Evolutionary conservation across 768 basidiomycete genomes (phyloP).

Genomic region (Podaxis sp.): DNA sequence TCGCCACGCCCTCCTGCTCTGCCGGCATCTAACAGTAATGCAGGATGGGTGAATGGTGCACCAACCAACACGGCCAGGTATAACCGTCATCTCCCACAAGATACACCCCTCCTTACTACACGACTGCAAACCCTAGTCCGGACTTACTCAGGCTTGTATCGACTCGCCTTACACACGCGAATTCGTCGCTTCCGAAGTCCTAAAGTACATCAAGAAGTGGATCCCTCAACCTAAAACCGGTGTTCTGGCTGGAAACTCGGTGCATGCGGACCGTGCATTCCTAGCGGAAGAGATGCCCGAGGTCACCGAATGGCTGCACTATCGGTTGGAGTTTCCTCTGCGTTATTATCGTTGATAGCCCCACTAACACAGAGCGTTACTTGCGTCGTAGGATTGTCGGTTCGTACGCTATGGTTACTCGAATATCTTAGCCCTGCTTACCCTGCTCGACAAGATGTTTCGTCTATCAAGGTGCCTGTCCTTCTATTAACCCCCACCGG

Average conservation of each 20-base stretch:
- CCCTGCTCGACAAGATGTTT: slow-evolving; percentile 61
- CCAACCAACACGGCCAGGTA: slow-evolving; percentile 74
- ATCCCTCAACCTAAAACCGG: slow-evolving; percentile 63
- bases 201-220: slow-evolving; percentile 84
- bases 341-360: not conserved
- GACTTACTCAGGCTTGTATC: slow-evolving; percentile 79
- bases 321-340: slow-evolving; percentile 48
- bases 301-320: slow-evolving; percentile 77
- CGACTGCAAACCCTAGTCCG: slow-evolving; percentile 51
- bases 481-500: not conserved
- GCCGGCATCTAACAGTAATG: not conserved
- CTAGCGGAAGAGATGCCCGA: slow-evolving; percentile 79
- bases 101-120: not conserved
- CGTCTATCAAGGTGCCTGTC: slow-evolving; percentile 67
- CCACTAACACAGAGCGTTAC: not conserved
- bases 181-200: slow-evolving; percentile 57
- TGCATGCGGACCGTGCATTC: slow-evolving; percentile 79
- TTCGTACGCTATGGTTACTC: slow-evolving; percentile 34
- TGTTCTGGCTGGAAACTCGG: slow-evolving; percentile 85
- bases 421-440: slow-evolving; percentile 2
- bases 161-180: slow-evolving; percentile 64
- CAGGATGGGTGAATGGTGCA: slow-evolving; percentile 92
- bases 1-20: not conserved
- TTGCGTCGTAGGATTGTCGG: slow-evolving; percentile 59
- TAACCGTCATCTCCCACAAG: slow-evolving; percentile 19